Conservation (phyloP, 306 rosid genomes). For the Quercus aquifolioides region DNA sequence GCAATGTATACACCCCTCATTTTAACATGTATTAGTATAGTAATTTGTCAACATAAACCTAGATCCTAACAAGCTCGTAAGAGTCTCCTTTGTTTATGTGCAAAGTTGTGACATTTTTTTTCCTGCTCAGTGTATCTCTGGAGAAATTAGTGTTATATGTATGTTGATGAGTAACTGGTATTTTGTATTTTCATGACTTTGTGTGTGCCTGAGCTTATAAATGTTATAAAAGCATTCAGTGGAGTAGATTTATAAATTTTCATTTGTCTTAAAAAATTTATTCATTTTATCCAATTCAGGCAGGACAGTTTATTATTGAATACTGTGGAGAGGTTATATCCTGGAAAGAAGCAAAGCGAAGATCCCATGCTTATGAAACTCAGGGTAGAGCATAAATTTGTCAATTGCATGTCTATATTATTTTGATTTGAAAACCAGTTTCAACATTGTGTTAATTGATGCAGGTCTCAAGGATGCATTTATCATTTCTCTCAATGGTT, state of each 20-base stretch:
- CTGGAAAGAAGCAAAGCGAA: constrained; percentile 89
- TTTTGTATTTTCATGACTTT: background rate
- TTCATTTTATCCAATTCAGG: constrained; percentile 42
- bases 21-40: too few relatives aligned
- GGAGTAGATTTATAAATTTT: background rate
- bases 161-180: background rate
- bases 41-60: too few relatives aligned
- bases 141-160: background rate
- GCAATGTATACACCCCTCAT: too few relatives aligned
- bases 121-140: background rate
- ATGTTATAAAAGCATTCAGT: background rate
- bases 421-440: constrained; percentile 20
- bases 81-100: background rate
- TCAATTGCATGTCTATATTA: background rate
- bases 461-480: constrained; percentile 91
- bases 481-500: constrained; percentile 82
- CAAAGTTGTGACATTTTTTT: background rate
- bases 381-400: constrained; percentile 54
- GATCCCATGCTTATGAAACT: constrained; percentile 79
- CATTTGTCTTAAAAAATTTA: background rate
- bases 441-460: constrained; percentile 27
- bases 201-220: background rate
- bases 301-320: constrained; percentile 80
- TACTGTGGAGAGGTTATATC: constrained; percentile 97
- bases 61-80: background rate